A percentile compares a stretch with the other conserved stretches of the same genome.
These are phyloP conservation scores for Fusarium irregulare DNA, from an alignment of 2,329 filamentous ascomycete genomes.

Conservation along the genomic window DNA sequence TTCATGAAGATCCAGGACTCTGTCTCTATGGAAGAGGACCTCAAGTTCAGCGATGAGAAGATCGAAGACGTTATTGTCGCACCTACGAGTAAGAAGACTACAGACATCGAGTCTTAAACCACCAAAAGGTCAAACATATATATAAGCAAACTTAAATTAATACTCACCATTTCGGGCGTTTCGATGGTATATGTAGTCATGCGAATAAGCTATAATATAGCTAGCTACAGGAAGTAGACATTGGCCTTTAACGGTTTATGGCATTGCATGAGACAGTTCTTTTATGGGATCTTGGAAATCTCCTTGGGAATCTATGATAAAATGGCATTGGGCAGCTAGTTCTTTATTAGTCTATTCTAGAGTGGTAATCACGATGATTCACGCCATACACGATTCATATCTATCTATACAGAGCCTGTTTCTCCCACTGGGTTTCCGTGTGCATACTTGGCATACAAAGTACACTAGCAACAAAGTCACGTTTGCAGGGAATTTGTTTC, in stretches of 20 bases:
- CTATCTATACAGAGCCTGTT: neutral
- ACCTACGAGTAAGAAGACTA: slow-evolving; percentile 25
- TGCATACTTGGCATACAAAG: neutral
- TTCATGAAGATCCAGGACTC: slow-evolving; percentile 81
- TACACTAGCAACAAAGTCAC: neutral
- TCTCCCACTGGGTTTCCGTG: neutral
- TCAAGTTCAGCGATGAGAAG: slow-evolving; percentile 88
- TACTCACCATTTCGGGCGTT: slow-evolving; percentile 19
- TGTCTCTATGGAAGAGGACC: slow-evolving; percentile 79
- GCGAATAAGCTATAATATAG: slow-evolving; percentile 1
- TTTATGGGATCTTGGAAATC: neutral
- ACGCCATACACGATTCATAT: neutral
- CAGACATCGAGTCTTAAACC: slow-evolving; percentile 33
- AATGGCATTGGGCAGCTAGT: neutral
- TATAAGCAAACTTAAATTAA: slow-evolving; percentile 13
- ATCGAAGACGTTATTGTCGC: slow-evolving; percentile 70
- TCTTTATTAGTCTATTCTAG: neutral
- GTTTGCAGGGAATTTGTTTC: neutral
- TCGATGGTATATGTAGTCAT: neutral
- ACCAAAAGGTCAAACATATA: neutral
- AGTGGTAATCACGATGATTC: neutral
- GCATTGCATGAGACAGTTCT: neutral
- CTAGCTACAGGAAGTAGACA: neutral
- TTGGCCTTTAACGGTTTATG: slow-evolving; percentile 4
- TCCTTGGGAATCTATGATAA: neutral